Conservation (phyloP, 257 asterid species). For the Prunella vulgaris region DNA sequence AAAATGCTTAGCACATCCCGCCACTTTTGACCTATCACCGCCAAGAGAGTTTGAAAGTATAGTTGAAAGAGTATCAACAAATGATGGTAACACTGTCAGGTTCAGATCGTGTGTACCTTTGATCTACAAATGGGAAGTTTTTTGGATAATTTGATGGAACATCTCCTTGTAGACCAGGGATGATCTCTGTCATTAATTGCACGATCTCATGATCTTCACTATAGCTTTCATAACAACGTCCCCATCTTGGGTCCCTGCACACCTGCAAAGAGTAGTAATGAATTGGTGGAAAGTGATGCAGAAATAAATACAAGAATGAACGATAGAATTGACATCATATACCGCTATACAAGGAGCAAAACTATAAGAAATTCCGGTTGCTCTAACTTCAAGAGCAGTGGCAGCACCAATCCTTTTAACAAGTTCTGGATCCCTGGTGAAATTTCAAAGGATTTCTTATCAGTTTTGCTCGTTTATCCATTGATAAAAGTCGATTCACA, state of each 20-base stretch:
- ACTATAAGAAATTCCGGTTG: constrained; percentile 45
- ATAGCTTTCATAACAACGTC: constrained; percentile 46
- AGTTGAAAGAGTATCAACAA: neutral
- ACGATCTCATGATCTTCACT: constrained; percentile 44
- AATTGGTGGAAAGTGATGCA: neutral
- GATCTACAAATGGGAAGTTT: constrained; percentile 35
- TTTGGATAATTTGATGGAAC: constrained; percentile 33
- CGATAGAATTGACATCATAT: neutral
- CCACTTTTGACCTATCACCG: constrained; percentile 28
- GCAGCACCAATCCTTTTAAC: constrained; percentile 51
- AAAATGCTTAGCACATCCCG: constrained; percentile 38
- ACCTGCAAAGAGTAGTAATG: constrained; percentile 25
- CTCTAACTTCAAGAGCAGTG: constrained; percentile 57
- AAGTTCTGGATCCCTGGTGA: constrained; percentile 44
- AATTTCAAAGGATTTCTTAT: neutral
- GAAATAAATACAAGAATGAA: neutral
- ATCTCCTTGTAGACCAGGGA: constrained; percentile 52
- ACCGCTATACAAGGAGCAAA: constrained; percentile 61
- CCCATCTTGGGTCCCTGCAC: constrained; percentile 57
- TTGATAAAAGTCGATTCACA: neutral
- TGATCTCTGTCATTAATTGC: constrained; percentile 41
- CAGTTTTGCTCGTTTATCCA: neutral
- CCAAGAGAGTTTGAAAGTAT: neutral
- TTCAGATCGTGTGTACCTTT: constrained; percentile 26
- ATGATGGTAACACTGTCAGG: neutral